Base-by-base conservation (phyloP, 192 early-diverging fungal species). In the Lobosporangium transversale region DNA sequence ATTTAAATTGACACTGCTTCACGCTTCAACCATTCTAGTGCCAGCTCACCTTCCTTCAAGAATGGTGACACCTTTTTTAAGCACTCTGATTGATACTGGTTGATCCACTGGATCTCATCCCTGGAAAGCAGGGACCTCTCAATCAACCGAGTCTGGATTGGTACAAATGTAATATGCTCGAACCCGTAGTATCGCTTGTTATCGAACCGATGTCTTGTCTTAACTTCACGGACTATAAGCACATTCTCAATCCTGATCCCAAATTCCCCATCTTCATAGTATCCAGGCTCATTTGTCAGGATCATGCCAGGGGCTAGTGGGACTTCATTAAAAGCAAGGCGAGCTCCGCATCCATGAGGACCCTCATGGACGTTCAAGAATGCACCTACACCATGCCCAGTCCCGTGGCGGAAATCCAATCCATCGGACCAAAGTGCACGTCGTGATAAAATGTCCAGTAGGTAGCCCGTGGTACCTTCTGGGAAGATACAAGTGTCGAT, bases 221-320 rank as follows among this genome's bases (percentile, higher is more conserved):
- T 67, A 0, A 79, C 86, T 36, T 91, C 80, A 33, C 88, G 86
- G 20, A 98, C 89, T 29, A 99, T 55, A 52, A 97, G 79, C 24
- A 97, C 89, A 75, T 95, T 97, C 75, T 99, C 97, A 70, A 98
- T 97, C 59, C 97, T 93, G 62, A 98, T 97, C 45, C 97, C 97
- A 82, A 98, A 99, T 35, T 87, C 76, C 17, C 94, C 95, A 79
- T 98, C 95, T 68, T 97, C 90, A 79, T 99, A 99, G 80, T 94
- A 99, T 1, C 97, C 97, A 18, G 97, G 97, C 74, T 99, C 89
- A 64, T 99, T 94, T 23, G 97, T 95, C 32, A 99, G 88, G 0
- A 92, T 95, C 97, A 99, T 99, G 18, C 95, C 95, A 8, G 88
- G 84, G 30, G 83, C 85, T 40, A 99, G 81, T 1, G 91, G 86